Conservation (phyloP, 352 stramenopile genomes). For the Pythium folliculosum region DNA sequence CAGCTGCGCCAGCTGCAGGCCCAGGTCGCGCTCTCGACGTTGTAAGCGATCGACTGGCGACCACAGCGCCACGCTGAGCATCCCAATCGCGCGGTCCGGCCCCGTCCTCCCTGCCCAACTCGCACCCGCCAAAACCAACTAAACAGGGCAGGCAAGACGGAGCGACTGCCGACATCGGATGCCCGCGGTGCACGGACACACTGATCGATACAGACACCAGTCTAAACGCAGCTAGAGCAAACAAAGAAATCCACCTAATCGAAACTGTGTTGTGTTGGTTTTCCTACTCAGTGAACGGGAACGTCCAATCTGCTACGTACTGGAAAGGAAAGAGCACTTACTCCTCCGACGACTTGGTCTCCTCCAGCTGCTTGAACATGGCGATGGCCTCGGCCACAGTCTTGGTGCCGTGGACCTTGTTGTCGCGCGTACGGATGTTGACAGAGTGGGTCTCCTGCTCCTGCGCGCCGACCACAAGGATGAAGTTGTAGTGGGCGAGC, state of each 20-base stretch:
- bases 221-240: neutral
- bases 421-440: slow-evolving; percentile 85
- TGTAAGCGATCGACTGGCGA: slow-evolving; percentile 18
- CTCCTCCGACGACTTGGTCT: slow-evolving; percentile 67
- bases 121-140: neutral
- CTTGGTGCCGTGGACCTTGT: slow-evolving; percentile 77
- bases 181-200: neutral
- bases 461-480: slow-evolving; percentile 79
- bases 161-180: slow-evolving; percentile 16
- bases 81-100: slow-evolving; percentile 28
- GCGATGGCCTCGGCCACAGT: slow-evolving; percentile 94
- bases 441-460: slow-evolving; percentile 59
- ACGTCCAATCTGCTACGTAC: neutral
- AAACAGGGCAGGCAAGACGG: slow-evolving; percentile 19
- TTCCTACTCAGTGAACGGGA: neutral
- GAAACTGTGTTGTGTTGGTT: slow-evolving; percentile 5
- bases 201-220: too few species aligned
- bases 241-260: neutral
- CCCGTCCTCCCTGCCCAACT: slow-evolving; percentile 19
- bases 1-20: slow-evolving; percentile 68
- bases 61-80: neutral
- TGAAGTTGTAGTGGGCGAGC: slow-evolving; percentile 86
- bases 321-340: slow-evolving; percentile 30
- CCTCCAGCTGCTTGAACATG: slow-evolving; percentile 89
- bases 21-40: slow-evolving; percentile 50